Conservation (phyloP, 2,329 filamentous ascomycete genomes). For the Claviceps sp. region DNA sequence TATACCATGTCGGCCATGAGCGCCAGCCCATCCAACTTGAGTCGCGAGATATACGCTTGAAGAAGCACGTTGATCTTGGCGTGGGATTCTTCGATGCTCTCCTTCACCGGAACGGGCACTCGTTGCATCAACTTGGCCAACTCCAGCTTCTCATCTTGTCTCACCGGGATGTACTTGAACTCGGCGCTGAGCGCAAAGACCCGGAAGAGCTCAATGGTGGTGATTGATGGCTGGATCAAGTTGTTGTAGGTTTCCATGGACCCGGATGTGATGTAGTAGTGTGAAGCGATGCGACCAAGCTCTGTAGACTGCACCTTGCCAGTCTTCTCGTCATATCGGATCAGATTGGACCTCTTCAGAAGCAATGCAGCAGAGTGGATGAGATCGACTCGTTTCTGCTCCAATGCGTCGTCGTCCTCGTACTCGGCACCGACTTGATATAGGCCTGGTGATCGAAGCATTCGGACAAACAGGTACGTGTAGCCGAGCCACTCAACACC, state of each 20-base stretch:
- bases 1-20: conserved; percentile 98
- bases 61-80: conserved; percentile 97
- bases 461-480: conserved; percentile 93
- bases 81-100: conserved; percentile 90
- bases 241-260: conserved; percentile 97
- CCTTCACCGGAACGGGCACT: conserved; percentile 93
- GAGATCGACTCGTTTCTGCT: conserved; percentile 95
- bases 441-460: conserved; percentile 86
- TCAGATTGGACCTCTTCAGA: conserved; percentile 72
- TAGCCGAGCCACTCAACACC: conserved; percentile 99
- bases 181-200: conserved; percentile 93
- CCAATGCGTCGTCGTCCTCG: conserved; percentile 77
- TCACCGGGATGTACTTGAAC: conserved; percentile 97
- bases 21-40: conserved; percentile 86
- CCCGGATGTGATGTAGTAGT: conserved; percentile 94
- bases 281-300: conserved; percentile 86
- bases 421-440: conserved; percentile 96
- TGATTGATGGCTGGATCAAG: conserved; percentile 85
- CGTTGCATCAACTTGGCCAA: conserved; percentile 78
- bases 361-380: conserved; percentile 86
- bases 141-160: conserved; percentile 95
- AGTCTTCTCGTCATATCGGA: conserved; percentile 92
- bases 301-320: conserved; percentile 85
- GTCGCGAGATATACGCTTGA: conserved; percentile 89
- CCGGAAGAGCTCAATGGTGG: conserved; percentile 89